Evolutionary conservation across 208 protist genomes (phyloP).

Genomic region (Trypanosoma scelopori): DNA sequence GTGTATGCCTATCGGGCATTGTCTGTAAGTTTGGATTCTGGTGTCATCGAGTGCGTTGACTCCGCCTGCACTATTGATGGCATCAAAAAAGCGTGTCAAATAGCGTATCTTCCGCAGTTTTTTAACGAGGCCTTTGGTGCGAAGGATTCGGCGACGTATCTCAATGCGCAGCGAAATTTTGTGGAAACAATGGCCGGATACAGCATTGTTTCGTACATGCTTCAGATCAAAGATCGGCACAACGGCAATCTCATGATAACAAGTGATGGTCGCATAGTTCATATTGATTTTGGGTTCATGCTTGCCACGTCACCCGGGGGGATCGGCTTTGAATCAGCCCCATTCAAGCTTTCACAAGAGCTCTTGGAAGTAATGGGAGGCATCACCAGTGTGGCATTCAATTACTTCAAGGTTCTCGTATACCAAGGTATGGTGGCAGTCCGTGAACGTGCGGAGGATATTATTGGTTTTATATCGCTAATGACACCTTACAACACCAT

Average conservation of each 20-base stretch:
- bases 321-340: slow-evolving; percentile 93
- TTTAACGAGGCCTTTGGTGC: slow-evolving; percentile 76
- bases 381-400: slow-evolving; percentile 59
- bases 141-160: slow-evolving; percentile 53
- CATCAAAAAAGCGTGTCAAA: slow-evolving; percentile 84
- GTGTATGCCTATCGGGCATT: slow-evolving; percentile 83
- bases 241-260: slow-evolving; percentile 96
- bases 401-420: slow-evolving; percentile 90
- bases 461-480: slow-evolving; percentile 81
- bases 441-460: slow-evolving; percentile 73
- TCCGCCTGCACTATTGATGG: slow-evolving; percentile 88
- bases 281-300: slow-evolving; percentile 99
- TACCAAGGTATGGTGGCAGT: slow-evolving; percentile 80
- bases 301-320: slow-evolving; percentile 95
- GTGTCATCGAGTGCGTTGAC: slow-evolving; percentile 88
- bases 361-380: slow-evolving; percentile 92
- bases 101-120: slow-evolving; percentile 75
- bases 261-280: slow-evolving; percentile 89
- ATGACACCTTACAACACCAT: slow-evolving; percentile 87
- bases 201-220: slow-evolving; percentile 92
- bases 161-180: slow-evolving; percentile 88
- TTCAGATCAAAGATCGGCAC: slow-evolving; percentile 95
- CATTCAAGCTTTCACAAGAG: slow-evolving; percentile 94
- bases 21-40: slow-evolving; percentile 72
- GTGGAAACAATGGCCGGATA: slow-evolving; percentile 94